A percentile compares a stretch with the other conserved stretches of the same genome.
These are phyloP conservation scores for Penicillium sumatraense DNA, from an alignment of 2,329 filamentous ascomycete genomes.

Conservation along the genomic window DNA sequence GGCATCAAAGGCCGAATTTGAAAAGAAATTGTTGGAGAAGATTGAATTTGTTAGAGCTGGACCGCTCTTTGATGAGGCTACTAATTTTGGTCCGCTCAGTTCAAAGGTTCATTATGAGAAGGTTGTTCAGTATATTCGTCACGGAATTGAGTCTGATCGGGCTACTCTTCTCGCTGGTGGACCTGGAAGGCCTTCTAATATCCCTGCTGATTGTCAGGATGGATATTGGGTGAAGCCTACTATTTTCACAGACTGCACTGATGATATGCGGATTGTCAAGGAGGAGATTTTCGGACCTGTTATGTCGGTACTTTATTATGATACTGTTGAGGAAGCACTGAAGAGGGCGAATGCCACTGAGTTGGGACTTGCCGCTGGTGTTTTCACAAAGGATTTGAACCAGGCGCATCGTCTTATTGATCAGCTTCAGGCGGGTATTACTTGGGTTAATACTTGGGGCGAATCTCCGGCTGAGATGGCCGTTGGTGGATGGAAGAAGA, in stretches of 20 bases:
- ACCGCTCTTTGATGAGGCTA: slow-evolving; percentile 70
- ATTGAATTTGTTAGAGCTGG: slow-evolving; percentile 73
- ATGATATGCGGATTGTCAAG: slow-evolving; percentile 75
- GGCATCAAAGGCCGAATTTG: slow-evolving; percentile 68
- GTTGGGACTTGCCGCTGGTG: slow-evolving; percentile 80
- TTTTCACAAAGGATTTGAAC: slow-evolving; percentile 78
- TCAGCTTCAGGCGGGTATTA: slow-evolving; percentile 80
- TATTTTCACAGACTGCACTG: slow-evolving; percentile 83
- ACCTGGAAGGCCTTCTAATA: slow-evolving; percentile 56
- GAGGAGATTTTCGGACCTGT: slow-evolving; percentile 93
- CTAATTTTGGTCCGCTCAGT: slow-evolving; percentile 85
- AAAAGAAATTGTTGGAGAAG: slow-evolving; percentile 70
- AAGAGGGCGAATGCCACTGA: slow-evolving; percentile 75
- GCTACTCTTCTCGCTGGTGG: slow-evolving; percentile 78
- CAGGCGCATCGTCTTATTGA: slow-evolving; percentile 72
- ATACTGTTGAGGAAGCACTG: slow-evolving; percentile 71
- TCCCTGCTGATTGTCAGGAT: slow-evolving; percentile 56
- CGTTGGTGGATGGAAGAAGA: slow-evolving; percentile 90
- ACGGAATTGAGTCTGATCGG: slow-evolving; percentile 73
- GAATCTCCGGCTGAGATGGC: slow-evolving; percentile 91
- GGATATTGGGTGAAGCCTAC: slow-evolving; percentile 89
- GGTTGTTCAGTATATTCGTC: slow-evolving; percentile 74
- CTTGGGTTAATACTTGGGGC: slow-evolving; percentile 94
- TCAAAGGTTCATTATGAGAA: slow-evolving; percentile 76
- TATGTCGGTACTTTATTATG: slow-evolving; percentile 78